Evolutionary conservation across 208 protist species (phyloP), one percentile per base, ranked within the genome.

Genomic region (Leishmania aethiopica): DNA sequence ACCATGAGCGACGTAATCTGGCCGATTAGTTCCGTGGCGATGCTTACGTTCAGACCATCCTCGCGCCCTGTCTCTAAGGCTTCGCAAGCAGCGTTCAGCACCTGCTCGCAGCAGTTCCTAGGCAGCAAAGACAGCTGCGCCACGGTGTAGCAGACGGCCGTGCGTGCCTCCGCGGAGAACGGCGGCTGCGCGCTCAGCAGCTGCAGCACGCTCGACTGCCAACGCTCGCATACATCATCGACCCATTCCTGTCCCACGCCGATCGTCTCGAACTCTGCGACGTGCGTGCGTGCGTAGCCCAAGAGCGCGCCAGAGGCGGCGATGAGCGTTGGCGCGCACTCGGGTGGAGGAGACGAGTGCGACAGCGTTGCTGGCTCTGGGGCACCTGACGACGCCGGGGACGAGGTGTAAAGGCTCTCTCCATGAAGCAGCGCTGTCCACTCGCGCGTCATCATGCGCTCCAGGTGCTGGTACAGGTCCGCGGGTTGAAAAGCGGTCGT

Each of bases 171-270:
- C 51, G 75, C 79, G 19, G 88, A 35, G 73, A 89, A 90, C 11
- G 90, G 86, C 25, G 90, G 90, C 15, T 91, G 81, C 5, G 89
- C 86, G 3, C 57, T 25, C 32, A 96, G 76, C 10, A 96, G 66
- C 25, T 82, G 86, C 70, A 88, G 74, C 80, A 88, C 88, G 51
- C 62, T 74, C 3, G 77, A 53, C 79, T 88, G 76, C 78, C 84
- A 86, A 55, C 60, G 49, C 7, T 75, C 74, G 37, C 55, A 49
- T 70, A 79, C 35, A 13, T 37, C 47, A 32, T 25, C 59, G 19
- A 69, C 57, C 79, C 59, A 82, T 49, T 53, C 78, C 53, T n/a
- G 19, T 69, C 28, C 25, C 5, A 28, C 75, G 49, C 59, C 70
- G 51, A 32, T 32, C 6, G 47, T 28, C 6, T 37, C 59, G 15